Base-by-base conservation (phyloP, 2,329 filamentous ascomycete species). In the Penicillium sp. region DNA sequence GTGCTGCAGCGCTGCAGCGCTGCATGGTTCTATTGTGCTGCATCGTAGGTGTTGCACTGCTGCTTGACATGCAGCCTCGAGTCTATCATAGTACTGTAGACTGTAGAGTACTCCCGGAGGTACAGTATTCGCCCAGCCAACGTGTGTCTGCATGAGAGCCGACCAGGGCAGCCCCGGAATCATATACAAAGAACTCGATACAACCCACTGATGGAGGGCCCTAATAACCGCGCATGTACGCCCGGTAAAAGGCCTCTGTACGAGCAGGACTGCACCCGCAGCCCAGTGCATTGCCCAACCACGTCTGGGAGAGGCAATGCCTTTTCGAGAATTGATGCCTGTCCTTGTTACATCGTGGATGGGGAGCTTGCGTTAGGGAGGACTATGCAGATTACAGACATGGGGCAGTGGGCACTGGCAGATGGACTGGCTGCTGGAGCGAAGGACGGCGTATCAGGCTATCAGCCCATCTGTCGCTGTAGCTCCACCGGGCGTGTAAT, bases 401-500 rank as follows among this genome's bases (percentile, higher is more conserved):
- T 22, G 22, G 22, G 22, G 22, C 22, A 22, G 25, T 28, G 25
- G 25, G 25, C 4, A 5, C 5, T 28, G 25, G 41, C 20, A 22
- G 11, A 43, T 25, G 41, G 20, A 43, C 20, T 15, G 41, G 15
- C 37, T 14, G 15, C 15, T 14, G 5, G 37, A 38, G 39, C 39
- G 11, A 22, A 42, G 39, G 39, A 42, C 39, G 14, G 20, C 11
- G 41, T 25, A 47, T 47, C 14, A 12, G 43, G 22, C 22, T 25
- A 47, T 47, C 14, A 12, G 43, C 43, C 22, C 43, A 28, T 35
- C 28, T 31, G 47, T 17, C 17, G n/a, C 31, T 17, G 15, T n/a
- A 35, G 28, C 47, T 49, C 47, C 47, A 48, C 45, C 45, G 15
- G 45, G 42, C 28, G 47, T 49, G 47, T 49, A 49, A 20, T 35